phyloP scores from a whole-genome alignment of 2,329 filamentous ascomycete species.

The Cercospora sp. region DNA sequence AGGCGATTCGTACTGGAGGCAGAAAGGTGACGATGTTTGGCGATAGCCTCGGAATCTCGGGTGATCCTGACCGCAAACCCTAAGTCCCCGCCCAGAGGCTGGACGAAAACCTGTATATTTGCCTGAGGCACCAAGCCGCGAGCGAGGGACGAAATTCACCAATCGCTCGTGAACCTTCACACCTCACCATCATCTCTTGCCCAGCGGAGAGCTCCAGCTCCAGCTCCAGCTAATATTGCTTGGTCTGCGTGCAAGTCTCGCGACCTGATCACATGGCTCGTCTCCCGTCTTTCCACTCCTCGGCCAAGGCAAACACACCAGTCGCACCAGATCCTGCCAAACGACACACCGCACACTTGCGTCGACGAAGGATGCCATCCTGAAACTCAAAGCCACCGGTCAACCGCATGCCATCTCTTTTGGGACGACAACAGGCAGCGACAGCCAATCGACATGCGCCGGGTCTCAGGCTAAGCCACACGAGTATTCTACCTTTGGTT shows the following conservation, averaged over 20 bases:
- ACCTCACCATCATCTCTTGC: too few relatives aligned
- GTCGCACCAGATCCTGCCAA: background rate
- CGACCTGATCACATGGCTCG: background rate
- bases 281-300: background rate
- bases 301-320: background rate
- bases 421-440: background rate
- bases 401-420: background rate
- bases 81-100: too few relatives aligned
- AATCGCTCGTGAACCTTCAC: too few relatives aligned
- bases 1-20: background rate
- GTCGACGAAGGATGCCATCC: background rate
- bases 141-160: too few relatives aligned
- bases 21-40: background rate
- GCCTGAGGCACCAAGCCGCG: too few relatives aligned
- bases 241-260: background rate
- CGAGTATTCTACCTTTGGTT: background rate
- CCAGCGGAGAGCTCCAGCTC: too few relatives aligned
- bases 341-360: background rate
- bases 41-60: background rate
- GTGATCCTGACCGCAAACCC: too few relatives aligned
- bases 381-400: conserved; percentile 2
- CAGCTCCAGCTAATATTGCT: background rate
- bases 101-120: too few relatives aligned
- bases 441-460: background rate
- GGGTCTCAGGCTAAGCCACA: background rate